These are phyloP conservation scores for Globisporangium orthogonon DNA, from an alignment of 352 stramenopile genomes.

Conservation along the genomic window DNA sequence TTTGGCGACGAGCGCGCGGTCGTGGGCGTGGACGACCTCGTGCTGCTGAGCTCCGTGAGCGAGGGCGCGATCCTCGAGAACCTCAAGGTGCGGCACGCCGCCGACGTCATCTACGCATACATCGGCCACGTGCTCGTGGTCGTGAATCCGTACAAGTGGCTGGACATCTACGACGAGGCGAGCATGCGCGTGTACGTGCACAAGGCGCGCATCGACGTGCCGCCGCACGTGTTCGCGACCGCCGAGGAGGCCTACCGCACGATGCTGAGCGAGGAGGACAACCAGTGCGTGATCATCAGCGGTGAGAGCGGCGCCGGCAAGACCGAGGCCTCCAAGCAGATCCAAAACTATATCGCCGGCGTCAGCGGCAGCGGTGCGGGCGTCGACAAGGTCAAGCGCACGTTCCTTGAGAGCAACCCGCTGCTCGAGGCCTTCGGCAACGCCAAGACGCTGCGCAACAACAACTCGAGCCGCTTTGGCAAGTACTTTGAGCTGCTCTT, in stretches of 20 bases:
- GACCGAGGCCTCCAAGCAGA: slow-evolving; percentile 87
- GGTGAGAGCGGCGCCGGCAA: slow-evolving; percentile 82
- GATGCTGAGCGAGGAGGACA: slow-evolving; percentile 86
- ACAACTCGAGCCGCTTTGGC: slow-evolving; percentile 94
- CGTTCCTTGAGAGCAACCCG: slow-evolving; percentile 90
- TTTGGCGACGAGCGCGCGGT: slow-evolving; percentile 64
- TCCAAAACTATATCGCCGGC: slow-evolving; percentile 87
- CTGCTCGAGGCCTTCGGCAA: slow-evolving; percentile 92
- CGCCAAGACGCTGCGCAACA: slow-evolving; percentile 91
- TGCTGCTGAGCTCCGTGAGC: slow-evolving; percentile 61
- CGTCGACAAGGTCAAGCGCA: slow-evolving; percentile 86
- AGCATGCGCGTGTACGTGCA: slow-evolving; percentile 79
- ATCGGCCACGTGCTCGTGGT: slow-evolving; percentile 86
- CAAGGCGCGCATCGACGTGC: slow-evolving; percentile 83
- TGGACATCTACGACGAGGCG: slow-evolving; percentile 84
- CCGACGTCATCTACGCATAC: slow-evolving; percentile 86
- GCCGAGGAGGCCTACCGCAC: slow-evolving; percentile 84
- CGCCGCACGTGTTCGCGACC: slow-evolving; percentile 82
- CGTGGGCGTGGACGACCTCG: slow-evolving; percentile 79
- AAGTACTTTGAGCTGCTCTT: slow-evolving; percentile 94
- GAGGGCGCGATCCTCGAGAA: slow-evolving; percentile 85
- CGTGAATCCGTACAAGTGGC: slow-evolving; percentile 89
- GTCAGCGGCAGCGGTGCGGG: slow-evolving; percentile 70
- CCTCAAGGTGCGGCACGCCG: slow-evolving; percentile 82
- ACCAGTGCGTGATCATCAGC: slow-evolving; percentile 89